Percentiles rank a stretch among this genome's conserved stretches.
Conservation (phyloP, 2,329 filamentous ascomycete genomes). For the Cladosporium sp. region DNA sequence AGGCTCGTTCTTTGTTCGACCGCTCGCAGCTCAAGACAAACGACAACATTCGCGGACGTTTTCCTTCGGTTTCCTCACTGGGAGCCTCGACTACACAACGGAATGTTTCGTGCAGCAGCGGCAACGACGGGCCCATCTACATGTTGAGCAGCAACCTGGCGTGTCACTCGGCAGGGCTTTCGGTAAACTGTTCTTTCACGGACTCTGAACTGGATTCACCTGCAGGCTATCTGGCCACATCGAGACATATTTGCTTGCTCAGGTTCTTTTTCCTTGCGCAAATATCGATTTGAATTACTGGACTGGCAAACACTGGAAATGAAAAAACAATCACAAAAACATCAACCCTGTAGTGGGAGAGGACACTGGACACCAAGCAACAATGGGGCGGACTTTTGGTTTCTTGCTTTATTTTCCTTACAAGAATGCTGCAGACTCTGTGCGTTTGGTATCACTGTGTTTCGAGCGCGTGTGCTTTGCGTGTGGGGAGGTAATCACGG, state of each 20-base stretch:
- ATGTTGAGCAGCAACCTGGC: conserved; percentile 24
- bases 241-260: conserved; percentile 13
- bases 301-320: neutral
- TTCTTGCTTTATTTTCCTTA: conserved; percentile 3
- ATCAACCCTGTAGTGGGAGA: conserved; percentile 3
- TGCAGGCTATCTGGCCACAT: conserved; percentile 19
- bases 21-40: conserved; percentile 9
- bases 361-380: neutral
- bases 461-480: neutral
- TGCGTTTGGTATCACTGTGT: conserved; percentile 3
- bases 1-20: conserved; percentile 11
- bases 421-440: conserved; percentile 9
- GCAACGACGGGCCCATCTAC: conserved; percentile 11
- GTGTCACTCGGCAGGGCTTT: conserved; percentile 39
- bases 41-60: conserved; percentile 5
- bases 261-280: conserved; percentile 10
- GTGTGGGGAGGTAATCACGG: conserved; percentile 16
- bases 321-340: conserved; percentile 11
- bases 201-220: conserved; percentile 19
- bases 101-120: conserved; percentile 11
- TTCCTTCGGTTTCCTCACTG: neutral
- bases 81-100: neutral
- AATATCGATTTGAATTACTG: conserved; percentile 5
- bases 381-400: neutral
- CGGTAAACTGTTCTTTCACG: conserved; percentile 19